Evolutionary conservation across 1,284 basidiomycete species (phyloP), one percentile per base, ranked within the genome.

Genomic region (Ceratobasidium sp.): DNA sequence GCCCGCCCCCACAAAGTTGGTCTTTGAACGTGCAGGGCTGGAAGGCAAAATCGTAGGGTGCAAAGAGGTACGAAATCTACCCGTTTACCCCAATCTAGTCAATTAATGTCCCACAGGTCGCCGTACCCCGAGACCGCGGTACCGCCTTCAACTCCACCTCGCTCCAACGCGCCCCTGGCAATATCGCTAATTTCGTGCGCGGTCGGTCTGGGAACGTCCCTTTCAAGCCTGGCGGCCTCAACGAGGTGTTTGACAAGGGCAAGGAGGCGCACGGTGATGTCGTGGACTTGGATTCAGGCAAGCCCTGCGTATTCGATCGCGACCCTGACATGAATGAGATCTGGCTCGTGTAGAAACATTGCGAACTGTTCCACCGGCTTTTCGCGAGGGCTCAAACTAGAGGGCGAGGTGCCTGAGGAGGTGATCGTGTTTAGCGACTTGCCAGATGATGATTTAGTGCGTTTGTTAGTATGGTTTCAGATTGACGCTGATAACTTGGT

Each of bases 191-290:
- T 72, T 98, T 98, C 79, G 94, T 98, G 7, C 83, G 95, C 70
- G 96, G 96, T 55, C 97, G 96, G 78, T 91, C 93, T 34, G 91
- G 92, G 27, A 89, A 96, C 78, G 87, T 96, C 1, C 96, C 96
- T 0, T 97, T 97, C 79, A 85, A 88, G 80, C 95, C 95, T 7
- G 96, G 96, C 64, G 95, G 96, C 8, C 81, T 96, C 29, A 89
- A 91, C 54, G 86, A 87, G 73, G 79, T 81, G 1, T 72, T 76
- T 17, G 75, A 75, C 57, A 17, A 71, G 3, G 73, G 74, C 35
- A 74, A 75, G n/a, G 74, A 76, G 17, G 32, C 71, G 69, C 34
- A 73, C 73, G 52, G 68, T 70, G 27, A 65, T 45, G 67, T 47
- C 55, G 62, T 73, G 83, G 84, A n/a, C 77, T 91, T 65, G 87